These are phyloP conservation scores for Polytrichum commune DNA, from an alignment of 225 moss, liverwort and hornwort genomes.

Conservation along the genomic window DNA sequence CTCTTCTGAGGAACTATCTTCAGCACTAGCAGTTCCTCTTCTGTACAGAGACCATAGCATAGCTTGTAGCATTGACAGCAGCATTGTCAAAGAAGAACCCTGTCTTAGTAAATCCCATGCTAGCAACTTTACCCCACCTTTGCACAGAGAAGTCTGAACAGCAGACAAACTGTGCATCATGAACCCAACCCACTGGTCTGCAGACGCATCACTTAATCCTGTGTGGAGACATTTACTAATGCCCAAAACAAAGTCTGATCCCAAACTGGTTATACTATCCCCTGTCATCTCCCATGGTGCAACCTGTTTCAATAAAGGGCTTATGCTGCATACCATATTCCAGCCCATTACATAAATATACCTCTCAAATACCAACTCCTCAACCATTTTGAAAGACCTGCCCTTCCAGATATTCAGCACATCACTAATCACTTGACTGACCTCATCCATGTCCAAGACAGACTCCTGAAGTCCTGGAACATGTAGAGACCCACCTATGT, in stretches of 20 bases:
- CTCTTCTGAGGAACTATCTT: slow-evolving; percentile 15
- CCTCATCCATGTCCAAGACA: slow-evolving; percentile 69
- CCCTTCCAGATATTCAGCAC: slow-evolving; percentile 85
- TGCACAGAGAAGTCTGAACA: slow-evolving; percentile 53
- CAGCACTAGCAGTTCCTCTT: slow-evolving; percentile 16
- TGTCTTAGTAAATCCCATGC: slow-evolving; percentile 93
- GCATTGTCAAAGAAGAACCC: slow-evolving; percentile 67
- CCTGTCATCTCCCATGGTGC: slow-evolving; percentile 60
- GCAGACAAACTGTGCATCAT: slow-evolving; percentile 52
- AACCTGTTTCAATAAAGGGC: slow-evolving; percentile 54
- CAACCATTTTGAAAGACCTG: slow-evolving; percentile 68
- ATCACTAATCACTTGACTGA: slow-evolving; percentile 67
- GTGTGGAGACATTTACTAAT: slow-evolving; percentile 68
- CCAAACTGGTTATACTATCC: slow-evolving; percentile 29
- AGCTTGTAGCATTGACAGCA: slow-evolving; percentile 84
- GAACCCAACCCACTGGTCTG: slow-evolving; percentile 59
- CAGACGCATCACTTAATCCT: slow-evolving; percentile 32
- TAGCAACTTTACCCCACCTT: slow-evolving; percentile 49
- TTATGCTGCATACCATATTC: slow-evolving; percentile 75
- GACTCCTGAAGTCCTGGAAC: slow-evolving; percentile 44
- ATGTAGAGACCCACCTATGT: slow-evolving; percentile 65
- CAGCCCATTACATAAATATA: slow-evolving; percentile 88
- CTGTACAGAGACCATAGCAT: slow-evolving; percentile 33
- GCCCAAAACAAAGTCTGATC: slow-evolving; percentile 74
- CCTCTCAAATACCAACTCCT: slow-evolving; percentile 93